These are phyloP conservation scores for Daphne laureola DNA, from an alignment of 441 rosid genomes.

Conservation along the genomic window DNA sequence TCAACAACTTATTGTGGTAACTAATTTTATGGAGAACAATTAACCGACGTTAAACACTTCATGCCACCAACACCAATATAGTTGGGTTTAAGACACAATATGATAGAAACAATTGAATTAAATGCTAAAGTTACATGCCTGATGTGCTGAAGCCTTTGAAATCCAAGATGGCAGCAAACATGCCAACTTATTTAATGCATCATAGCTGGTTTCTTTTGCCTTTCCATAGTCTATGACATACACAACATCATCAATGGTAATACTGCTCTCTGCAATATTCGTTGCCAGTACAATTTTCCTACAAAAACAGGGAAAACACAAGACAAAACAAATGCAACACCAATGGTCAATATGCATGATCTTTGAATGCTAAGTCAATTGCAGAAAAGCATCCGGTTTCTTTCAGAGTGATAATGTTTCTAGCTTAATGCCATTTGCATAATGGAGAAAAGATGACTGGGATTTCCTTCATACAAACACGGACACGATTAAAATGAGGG, in stretches of 20 bases:
- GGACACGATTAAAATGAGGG: conserved; percentile 2
- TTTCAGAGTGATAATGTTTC: too few species aligned
- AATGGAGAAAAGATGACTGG: too few species aligned
- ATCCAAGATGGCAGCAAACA: conserved; percentile 93
- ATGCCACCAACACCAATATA: neutral
- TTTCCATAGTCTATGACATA: conserved; percentile 94
- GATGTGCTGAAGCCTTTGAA: conserved; percentile 91
- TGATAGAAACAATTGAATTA: too few species aligned
- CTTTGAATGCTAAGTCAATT: too few species aligned
- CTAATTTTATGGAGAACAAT: neutral
- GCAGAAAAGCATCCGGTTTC: too few species aligned
- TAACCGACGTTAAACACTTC: neutral
- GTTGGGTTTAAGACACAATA: too few species aligned
- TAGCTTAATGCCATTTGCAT: too few species aligned
- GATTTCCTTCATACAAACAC: neutral
- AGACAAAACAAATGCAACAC: too few species aligned
- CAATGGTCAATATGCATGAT: too few species aligned
- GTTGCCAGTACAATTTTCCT: conserved; percentile 97
- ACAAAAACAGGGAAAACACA: conserved; percentile 13
- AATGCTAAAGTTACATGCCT: conserved; percentile 39
- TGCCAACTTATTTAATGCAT: conserved; percentile 92
- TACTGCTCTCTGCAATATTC: conserved; percentile 95
- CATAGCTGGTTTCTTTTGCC: conserved; percentile 96
- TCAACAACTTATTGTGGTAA: too few species aligned
- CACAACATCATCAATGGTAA: conserved; percentile 93